Evolutionary conservation across 2,329 filamentous ascomycete species (phyloP).

Genomic region (Fusarium nanum): DNA sequence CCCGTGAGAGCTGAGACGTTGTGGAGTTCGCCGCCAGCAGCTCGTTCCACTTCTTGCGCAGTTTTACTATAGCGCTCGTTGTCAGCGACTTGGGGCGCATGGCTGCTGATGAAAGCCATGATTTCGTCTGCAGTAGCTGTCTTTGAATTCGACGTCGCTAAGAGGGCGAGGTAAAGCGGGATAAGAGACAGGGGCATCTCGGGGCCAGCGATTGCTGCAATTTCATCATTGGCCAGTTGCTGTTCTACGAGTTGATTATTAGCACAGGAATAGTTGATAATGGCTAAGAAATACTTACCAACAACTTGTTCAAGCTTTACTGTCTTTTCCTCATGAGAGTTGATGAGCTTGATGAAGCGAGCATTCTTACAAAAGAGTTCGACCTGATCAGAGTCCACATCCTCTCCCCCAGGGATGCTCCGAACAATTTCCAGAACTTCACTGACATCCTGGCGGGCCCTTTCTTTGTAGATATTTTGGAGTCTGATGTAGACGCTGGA

Average conservation of each 20-base stretch:
- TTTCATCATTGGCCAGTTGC: constrained; percentile 66
- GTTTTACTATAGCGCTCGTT: constrained; percentile 65
- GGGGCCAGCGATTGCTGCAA: constrained; percentile 59
- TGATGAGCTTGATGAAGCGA: constrained; percentile 89
- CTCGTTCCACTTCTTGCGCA: constrained; percentile 77
- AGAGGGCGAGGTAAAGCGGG: constrained; percentile 76
- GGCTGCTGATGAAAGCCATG: constrained; percentile 57
- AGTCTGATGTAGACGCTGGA: constrained; percentile 89
- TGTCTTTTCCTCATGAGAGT: constrained; percentile 59
- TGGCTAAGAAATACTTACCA: constrained; percentile 58
- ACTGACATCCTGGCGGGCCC: constrained; percentile 80
- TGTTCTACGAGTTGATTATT: constrained; percentile 54
- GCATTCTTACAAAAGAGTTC: constrained; percentile 97
- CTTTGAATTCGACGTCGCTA: constrained; percentile 61
- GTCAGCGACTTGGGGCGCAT: constrained; percentile 59
- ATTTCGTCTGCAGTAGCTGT: constrained; percentile 65
- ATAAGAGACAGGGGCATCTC: constrained; percentile 69
- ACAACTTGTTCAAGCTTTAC: constrained; percentile 64
- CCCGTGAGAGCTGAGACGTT: constrained; percentile 90
- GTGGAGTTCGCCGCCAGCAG: constrained; percentile 87
- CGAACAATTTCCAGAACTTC: constrained; percentile 78
- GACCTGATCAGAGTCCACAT: constrained; percentile 77
- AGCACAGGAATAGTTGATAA: background rate
- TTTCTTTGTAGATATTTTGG: constrained; percentile 92
- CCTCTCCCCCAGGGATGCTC: constrained; percentile 59